These are phyloP conservation scores for Acrodontium crateriforme DNA, from an alignment of 2,329 filamentous ascomycete species.

Conservation along the genomic window DNA sequence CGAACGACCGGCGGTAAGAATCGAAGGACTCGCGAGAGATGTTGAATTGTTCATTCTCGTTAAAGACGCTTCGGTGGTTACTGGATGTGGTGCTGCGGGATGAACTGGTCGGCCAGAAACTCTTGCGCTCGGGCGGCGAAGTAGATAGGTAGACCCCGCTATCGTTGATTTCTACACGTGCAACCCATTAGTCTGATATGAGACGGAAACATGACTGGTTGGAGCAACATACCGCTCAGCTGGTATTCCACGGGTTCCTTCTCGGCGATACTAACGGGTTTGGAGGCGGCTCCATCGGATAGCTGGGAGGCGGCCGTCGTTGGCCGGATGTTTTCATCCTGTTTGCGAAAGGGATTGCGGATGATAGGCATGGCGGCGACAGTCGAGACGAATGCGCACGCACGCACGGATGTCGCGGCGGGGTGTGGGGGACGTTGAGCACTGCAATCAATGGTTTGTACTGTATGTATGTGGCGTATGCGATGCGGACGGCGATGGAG, in stretches of 20 bases:
- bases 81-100: constrained; percentile 39
- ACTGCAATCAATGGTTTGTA: no score
- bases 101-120: constrained; percentile 45
- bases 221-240: constrained; percentile 33
- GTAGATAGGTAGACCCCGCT: constrained; percentile 92
- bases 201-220: neutral
- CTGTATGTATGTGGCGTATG: no score
- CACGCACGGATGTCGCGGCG: no score
- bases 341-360: constrained; percentile 25
- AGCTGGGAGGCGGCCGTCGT: constrained; percentile 1
- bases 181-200: neutral
- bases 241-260: constrained; percentile 37
- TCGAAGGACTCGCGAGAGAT: constrained; percentile 96
- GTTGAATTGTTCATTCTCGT: constrained; percentile 82
- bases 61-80: constrained; percentile 50
- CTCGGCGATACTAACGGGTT: constrained; percentile 23
- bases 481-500: no score
- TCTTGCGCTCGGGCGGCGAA: constrained; percentile 76
- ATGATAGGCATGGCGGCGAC: constrained; percentile 28
- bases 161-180: constrained; percentile 70
- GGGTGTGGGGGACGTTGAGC: no score
- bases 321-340: constrained; percentile 23
- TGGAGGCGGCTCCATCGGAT: constrained; percentile 10
- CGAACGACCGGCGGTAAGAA: constrained; percentile 89
- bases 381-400: no score